Conservation (phyloP, 2,329 filamentous ascomycete genomes). For the Plectosphaerella sp. region DNA sequence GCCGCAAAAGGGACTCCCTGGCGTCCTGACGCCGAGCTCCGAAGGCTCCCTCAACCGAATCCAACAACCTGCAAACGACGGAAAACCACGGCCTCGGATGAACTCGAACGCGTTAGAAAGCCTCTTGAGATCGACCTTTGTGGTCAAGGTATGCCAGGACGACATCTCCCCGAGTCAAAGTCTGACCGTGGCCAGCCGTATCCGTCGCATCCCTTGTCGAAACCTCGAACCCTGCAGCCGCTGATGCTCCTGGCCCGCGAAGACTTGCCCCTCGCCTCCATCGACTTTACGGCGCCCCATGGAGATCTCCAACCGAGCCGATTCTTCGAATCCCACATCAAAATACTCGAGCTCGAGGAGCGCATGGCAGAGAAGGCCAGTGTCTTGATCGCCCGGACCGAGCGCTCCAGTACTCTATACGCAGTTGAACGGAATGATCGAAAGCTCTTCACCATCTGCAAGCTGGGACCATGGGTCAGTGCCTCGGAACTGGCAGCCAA, state of each 20-base stretch:
- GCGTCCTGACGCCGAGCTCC: slow-evolving; percentile 35
- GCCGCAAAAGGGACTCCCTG: slow-evolving; percentile 39
- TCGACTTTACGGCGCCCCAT: slow-evolving; percentile 50
- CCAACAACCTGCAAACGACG: slow-evolving; percentile 19
- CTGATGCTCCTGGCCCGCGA: slow-evolving; percentile 60
- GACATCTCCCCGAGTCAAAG: neutral
- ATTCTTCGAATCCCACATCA: slow-evolving; percentile 57
- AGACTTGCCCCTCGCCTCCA: slow-evolving; percentile 53
- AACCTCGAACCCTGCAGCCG: slow-evolving; percentile 53
- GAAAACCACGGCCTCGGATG: slow-evolving; percentile 29
- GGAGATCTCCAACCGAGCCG: slow-evolving; percentile 48
- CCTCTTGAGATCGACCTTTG: slow-evolving; percentile 46
- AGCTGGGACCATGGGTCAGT: slow-evolving; percentile 63
- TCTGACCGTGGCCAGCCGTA: slow-evolving; percentile 41
- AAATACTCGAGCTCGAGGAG: slow-evolving; percentile 59
- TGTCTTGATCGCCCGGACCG: slow-evolving; percentile 58
- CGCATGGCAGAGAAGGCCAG: slow-evolving; percentile 50
- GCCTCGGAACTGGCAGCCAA: slow-evolving; percentile 45
- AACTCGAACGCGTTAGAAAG: slow-evolving; percentile 40
- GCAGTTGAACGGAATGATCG: slow-evolving; percentile 61
- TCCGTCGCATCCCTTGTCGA: slow-evolving; percentile 46
- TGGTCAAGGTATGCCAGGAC: slow-evolving; percentile 40
- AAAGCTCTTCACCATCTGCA: slow-evolving; percentile 63
- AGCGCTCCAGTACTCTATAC: slow-evolving; percentile 49
- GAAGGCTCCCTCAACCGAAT: slow-evolving; percentile 31